Conservation (phyloP, 2,329 filamentous ascomycete species). For the Aspergillus caelatus region DNA sequence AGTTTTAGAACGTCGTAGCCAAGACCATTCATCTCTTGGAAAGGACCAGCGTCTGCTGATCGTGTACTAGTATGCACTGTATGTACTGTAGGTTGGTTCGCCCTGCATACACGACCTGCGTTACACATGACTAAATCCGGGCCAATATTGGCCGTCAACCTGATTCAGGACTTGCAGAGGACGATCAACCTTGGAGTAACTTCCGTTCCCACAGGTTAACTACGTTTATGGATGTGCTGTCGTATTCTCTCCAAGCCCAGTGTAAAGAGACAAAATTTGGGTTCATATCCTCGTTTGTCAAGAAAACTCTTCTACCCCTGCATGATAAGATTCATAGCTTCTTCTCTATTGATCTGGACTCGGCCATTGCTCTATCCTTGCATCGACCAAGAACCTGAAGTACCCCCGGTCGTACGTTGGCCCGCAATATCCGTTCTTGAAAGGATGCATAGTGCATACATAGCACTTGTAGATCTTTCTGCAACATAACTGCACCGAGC, state of each 20-base stretch:
- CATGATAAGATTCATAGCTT: not conserved
- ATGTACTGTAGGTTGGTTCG: not conserved
- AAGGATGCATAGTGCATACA: not conserved
- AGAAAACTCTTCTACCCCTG: not conserved
- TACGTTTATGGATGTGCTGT: too few species aligned
- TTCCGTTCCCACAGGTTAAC: too few species aligned
- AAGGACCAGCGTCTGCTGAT: too few species aligned
- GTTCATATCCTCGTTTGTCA: not conserved
- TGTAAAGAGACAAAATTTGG: not conserved
- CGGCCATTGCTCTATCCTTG: not conserved
- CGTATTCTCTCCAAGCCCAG: too few species aligned
- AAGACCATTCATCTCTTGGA: not conserved
- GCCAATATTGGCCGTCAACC: not conserved
- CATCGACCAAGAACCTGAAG: not conserved
- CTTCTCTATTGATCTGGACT: not conserved
- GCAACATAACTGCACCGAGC: not conserved
- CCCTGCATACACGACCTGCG: not conserved
- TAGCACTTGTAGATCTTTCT: slow-evolving; percentile 1
- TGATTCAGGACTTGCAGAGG: not conserved
- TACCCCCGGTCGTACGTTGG: not conserved
- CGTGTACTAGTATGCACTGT: not conserved
- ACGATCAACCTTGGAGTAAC: too few species aligned
- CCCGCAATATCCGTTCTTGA: not conserved
- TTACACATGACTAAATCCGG: not conserved
- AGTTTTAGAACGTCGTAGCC: not conserved